A percentile compares a stretch with the other conserved stretches of the same genome.
phyloP scores from a whole-genome alignment of 2,329 filamentous ascomycete genomes.

The Trichophyton schoenleinii region DNA sequence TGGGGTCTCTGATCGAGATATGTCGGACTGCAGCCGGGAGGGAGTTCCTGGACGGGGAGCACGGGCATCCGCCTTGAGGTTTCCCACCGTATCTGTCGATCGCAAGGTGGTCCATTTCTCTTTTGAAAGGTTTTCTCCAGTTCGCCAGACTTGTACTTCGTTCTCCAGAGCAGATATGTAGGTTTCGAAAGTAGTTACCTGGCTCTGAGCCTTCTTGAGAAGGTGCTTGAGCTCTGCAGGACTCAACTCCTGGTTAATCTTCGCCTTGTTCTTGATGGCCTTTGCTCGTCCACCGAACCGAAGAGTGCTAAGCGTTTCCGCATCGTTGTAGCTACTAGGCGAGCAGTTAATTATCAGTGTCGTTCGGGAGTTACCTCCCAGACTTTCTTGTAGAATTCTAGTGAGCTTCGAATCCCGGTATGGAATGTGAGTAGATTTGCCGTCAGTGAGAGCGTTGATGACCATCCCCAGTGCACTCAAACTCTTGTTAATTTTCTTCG shows the following conservation, averaged over 20 bases:
- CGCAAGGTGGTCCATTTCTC: constrained; percentile 71
- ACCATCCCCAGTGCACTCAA: constrained; percentile 97
- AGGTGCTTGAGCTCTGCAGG: constrained; percentile 87
- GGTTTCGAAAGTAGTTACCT: constrained; percentile 75
- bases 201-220: constrained; percentile 81
- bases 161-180: constrained; percentile 75
- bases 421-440: constrained; percentile 89
- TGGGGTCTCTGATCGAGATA: constrained; percentile 46
- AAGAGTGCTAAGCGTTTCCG: constrained; percentile 81
- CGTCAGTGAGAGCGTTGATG: constrained; percentile 93
- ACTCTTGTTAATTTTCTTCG: constrained; percentile 99
- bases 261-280: constrained; percentile 99
- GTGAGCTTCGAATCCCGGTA: constrained; percentile 98
- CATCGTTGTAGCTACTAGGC: constrained; percentile 96
- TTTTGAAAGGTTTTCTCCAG: constrained; percentile 75
- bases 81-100: constrained; percentile 40
- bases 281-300: constrained; percentile 94
- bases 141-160: constrained; percentile 77
- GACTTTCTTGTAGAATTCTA: constrained; percentile 87
- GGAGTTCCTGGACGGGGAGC: constrained; percentile 32
- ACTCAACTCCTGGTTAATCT: constrained; percentile 96
- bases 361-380: constrained; percentile 96
- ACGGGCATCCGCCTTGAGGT: constrained; percentile 35
- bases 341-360: constrained; percentile 98
- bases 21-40: constrained; percentile 28